Conservation (phyloP, 192 early-diverging fungal genomes). For the Coemansia sp. region DNA sequence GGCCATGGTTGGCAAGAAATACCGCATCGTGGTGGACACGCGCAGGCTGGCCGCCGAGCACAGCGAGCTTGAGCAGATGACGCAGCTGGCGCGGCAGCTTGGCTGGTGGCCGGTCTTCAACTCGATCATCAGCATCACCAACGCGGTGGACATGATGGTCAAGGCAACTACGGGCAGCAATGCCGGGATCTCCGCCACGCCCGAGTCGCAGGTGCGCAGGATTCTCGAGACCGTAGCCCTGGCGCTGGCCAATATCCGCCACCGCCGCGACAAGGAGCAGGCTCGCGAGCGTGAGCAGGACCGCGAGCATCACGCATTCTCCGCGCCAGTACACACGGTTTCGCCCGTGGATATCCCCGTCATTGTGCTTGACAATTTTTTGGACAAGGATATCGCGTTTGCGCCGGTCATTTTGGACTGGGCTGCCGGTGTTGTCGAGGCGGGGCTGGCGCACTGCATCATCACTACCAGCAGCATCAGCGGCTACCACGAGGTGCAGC, state of each 20-base stretch:
- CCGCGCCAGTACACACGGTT: constrained; percentile 5
- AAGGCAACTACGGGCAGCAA: constrained; percentile 89
- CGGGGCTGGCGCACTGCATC: constrained; percentile 86
- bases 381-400: constrained; percentile 68
- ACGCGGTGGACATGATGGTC: constrained; percentile 79
- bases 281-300: constrained; percentile 23
- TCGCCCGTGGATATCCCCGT: constrained; percentile 74
- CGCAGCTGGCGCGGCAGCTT: constrained; percentile 76
- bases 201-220: constrained; percentile 77
- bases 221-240: constrained; percentile 82
- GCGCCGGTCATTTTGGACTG: constrained; percentile 73
- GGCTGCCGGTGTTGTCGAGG: constrained; percentile 78
- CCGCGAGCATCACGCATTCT: background rate
- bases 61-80: constrained; percentile 72
- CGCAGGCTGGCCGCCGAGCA: constrained; percentile 72
- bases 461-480: constrained; percentile 77
- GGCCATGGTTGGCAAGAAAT: constrained; percentile 62
- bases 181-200: constrained; percentile 75
- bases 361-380: constrained; percentile 83
- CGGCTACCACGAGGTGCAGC: constrained; percentile 63
- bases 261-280: constrained; percentile 19
- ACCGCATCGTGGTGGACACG: constrained; percentile 78
- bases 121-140: constrained; percentile 67
- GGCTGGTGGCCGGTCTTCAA: constrained; percentile 92
- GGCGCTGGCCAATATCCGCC: constrained; percentile 63